These are phyloP conservation scores for Helicostylum pulchrum DNA, from an alignment of 192 early-diverging fungal genomes.

Conservation along the genomic window DNA sequence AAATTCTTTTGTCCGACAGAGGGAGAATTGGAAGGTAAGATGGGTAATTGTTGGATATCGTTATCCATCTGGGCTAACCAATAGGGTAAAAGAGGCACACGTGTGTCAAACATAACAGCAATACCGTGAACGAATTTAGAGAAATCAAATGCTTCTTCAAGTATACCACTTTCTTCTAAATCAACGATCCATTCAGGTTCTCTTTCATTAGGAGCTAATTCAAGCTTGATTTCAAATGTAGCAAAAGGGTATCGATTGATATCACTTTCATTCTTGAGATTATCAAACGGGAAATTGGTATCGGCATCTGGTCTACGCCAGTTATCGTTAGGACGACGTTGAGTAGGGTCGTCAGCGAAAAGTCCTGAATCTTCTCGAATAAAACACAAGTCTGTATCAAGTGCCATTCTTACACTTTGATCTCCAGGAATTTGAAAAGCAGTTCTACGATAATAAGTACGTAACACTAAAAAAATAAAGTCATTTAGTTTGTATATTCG, in stretches of 20 bases:
- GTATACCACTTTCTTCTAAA: constrained; percentile 64
- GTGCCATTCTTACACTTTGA: constrained; percentile 86
- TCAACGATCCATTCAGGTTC: constrained; percentile 81
- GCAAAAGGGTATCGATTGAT: constrained; percentile 90
- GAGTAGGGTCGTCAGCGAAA: constrained; percentile 50
- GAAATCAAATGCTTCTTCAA: constrained; percentile 81
- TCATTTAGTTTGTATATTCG: not conserved
- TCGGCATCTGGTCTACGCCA: constrained; percentile 91
- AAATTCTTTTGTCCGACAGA: not conserved
- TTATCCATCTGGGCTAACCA: constrained; percentile 48
- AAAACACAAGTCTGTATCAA: constrained; percentile 95
- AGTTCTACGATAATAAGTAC: constrained; percentile 95
- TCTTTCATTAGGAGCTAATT: constrained; percentile 57
- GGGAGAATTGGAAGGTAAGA: constrained; percentile 25
- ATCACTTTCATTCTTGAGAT: constrained; percentile 76
- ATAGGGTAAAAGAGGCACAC: constrained; percentile 61
- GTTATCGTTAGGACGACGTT: constrained; percentile 70
- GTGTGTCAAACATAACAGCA: constrained; percentile 62
- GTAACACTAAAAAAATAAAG: constrained; percentile 54
- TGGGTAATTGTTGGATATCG: constrained; percentile 26
- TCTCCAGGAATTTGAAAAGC: constrained; percentile 99
- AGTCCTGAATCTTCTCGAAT: constrained; percentile 86
- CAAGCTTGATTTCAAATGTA: constrained; percentile 87
- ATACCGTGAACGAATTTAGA: constrained; percentile 85
- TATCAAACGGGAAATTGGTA: constrained; percentile 74